These are phyloP conservation scores for Hevea brasiliensis DNA, from an alignment of 345 rosid genomes.

Conservation along the genomic window DNA sequence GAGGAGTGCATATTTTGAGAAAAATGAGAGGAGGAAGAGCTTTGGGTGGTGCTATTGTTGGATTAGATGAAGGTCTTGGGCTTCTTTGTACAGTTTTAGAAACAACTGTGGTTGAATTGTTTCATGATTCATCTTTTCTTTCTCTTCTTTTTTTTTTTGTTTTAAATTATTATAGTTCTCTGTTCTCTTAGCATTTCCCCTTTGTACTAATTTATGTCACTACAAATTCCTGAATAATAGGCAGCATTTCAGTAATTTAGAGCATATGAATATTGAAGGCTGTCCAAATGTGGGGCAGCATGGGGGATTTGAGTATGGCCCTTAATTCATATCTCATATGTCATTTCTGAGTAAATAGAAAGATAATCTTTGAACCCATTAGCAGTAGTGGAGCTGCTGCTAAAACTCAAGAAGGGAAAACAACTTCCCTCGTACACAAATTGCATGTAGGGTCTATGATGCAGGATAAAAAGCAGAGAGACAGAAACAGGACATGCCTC, in stretches of 20 bases:
- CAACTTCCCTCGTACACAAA: not conserved
- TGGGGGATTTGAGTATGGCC: not conserved
- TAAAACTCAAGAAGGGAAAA: not conserved
- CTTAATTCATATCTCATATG: not conserved
- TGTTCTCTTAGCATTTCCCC: not conserved
- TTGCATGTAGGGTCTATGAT: conserved; percentile 27
- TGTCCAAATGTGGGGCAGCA: not conserved
- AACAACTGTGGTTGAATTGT: conserved; percentile 36
- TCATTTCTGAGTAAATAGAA: not conserved
- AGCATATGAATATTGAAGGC: not conserved
- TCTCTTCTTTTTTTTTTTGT: not conserved
- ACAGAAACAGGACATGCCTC: conserved; percentile 33
- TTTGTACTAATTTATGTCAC: not conserved
- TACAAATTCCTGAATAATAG: conserved; percentile 7
- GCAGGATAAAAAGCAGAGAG: conserved; percentile 35
- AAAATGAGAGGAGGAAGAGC: conserved; percentile 1
- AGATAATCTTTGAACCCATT: not conserved
- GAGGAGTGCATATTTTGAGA: not conserved
- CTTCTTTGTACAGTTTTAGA: conserved; percentile 58
- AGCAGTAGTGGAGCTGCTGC: not conserved
- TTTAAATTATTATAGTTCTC: too few species aligned
- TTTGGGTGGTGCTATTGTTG: conserved; percentile 14
- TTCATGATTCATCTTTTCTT: not conserved
- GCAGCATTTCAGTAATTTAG: not conserved
- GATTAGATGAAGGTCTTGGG: conserved; percentile 23